Evolutionary conservation across 2,329 filamentous ascomycete species (phyloP).

Genomic region (Madurella fahalii): DNA sequence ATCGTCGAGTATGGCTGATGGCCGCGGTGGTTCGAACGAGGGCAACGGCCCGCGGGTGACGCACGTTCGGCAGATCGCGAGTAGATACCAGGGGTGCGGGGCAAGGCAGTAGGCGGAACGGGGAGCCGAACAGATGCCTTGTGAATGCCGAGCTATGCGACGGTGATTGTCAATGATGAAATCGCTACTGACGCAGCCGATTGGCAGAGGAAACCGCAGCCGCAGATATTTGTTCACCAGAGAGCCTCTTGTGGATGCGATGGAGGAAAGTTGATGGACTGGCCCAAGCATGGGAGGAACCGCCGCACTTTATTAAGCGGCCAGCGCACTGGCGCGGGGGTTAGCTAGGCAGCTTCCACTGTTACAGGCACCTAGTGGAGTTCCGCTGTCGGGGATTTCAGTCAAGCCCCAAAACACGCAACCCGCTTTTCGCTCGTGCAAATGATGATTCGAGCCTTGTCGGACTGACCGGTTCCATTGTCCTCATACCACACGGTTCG

Average conservation of each 20-base stretch:
- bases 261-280: not conserved
- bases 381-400: slow-evolving; percentile 19
- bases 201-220: not conserved
- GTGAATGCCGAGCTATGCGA: not conserved
- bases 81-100: slow-evolving; percentile 14
- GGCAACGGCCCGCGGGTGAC: not conserved
- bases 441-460: not conserved
- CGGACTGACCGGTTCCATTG: too few relatives aligned
- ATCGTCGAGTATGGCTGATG: not conserved
- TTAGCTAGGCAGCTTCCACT: not conserved
- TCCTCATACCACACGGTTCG: too few relatives aligned
- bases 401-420: slow-evolving; percentile 17
- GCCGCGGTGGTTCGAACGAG: not conserved
- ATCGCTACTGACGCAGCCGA: not conserved
- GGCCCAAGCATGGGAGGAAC: not conserved
- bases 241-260: not conserved
- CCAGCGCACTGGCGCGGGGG: slow-evolving; percentile 9
- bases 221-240: not conserved
- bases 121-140: not conserved
- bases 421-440: slow-evolving; percentile 16
- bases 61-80: slow-evolving; percentile 1
- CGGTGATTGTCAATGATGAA: not conserved
- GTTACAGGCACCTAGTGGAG: slow-evolving; percentile 1
- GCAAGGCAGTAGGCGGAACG: slow-evolving; percentile 1
- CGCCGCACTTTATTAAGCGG: slow-evolving; percentile 10